Evolutionary conservation across 257 asterid genomes (phyloP).

Genomic region (Lavandula angustifolia): DNA sequence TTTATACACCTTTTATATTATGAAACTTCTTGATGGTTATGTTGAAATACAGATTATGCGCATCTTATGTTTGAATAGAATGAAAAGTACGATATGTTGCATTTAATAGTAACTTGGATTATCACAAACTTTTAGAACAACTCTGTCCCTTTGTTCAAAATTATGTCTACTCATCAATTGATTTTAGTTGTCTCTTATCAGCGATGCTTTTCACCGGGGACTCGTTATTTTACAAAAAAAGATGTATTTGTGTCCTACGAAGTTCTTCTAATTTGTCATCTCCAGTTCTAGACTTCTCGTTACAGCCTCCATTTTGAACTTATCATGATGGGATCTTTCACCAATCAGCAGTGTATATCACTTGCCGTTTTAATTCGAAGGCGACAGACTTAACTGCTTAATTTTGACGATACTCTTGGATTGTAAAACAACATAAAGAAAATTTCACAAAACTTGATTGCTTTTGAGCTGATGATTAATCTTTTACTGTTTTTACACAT

Average conservation of each 20-base stretch:
- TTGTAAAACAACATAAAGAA: neutral
- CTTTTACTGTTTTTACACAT: conserved; percentile 21
- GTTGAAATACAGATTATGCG: too few relatives aligned
- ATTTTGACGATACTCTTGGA: neutral
- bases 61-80: too few relatives aligned
- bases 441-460: neutral
- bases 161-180: too few relatives aligned
- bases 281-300: neutral
- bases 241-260: neutral
- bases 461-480: conserved; percentile 11
- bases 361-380: neutral
- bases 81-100: neutral
- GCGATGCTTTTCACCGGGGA: neutral
- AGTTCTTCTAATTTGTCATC: neutral
- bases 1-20: neutral
- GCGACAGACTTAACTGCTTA: neutral
- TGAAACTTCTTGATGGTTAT: neutral
- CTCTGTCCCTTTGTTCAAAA: neutral
- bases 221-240: neutral
- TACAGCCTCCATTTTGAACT: neutral
- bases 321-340: conserved; percentile 14
- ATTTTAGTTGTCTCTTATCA: neutral
- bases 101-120: neutral
- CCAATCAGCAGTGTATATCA: neutral
- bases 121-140: neutral